A percentile compares a stretch with the other conserved stretches of the same genome.
Conservation (phyloP, 1,284 basidiomycete genomes). For the Rhodotorula sp. region DNA sequence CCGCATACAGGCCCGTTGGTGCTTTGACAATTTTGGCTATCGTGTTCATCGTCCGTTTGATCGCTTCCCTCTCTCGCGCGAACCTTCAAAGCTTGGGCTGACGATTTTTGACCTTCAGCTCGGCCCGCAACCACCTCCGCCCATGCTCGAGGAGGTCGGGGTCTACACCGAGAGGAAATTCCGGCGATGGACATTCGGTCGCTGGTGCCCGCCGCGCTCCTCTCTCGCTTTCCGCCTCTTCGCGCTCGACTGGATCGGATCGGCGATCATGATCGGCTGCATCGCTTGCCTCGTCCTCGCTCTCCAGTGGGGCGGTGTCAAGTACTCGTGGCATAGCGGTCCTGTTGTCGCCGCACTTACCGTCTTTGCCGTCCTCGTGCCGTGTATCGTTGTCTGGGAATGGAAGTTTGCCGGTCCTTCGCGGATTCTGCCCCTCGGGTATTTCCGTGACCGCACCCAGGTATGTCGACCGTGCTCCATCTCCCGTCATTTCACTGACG, state of each 20-base stretch:
- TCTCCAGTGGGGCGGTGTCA: conserved; percentile 43
- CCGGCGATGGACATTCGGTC: conserved; percentile 19
- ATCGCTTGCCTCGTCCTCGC: conserved; percentile 47
- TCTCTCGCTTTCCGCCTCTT: conserved; percentile 33
- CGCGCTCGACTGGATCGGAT: conserved; percentile 46
- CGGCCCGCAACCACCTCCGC: conserved; percentile 34
- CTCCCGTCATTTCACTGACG: too few species aligned
- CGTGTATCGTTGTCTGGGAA: conserved; percentile 51
- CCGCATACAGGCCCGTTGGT: conserved; percentile 32
- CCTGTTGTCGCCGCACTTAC: conserved; percentile 47
- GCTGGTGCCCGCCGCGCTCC: conserved; percentile 15
- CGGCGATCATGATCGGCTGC: conserved; percentile 41
- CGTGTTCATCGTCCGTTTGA: conserved; percentile 28
- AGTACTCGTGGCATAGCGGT: conserved; percentile 49
- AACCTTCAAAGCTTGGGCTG: too few species aligned
- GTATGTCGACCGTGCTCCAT: not conserved
- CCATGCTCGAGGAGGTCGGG: conserved; percentile 25
- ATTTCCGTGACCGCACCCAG: conserved; percentile 49
- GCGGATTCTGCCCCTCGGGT: conserved; percentile 51
- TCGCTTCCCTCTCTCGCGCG: not conserved
- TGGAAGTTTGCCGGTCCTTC: conserved; percentile 46
- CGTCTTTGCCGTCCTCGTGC: conserved; percentile 49
- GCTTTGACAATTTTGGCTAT: conserved; percentile 38
- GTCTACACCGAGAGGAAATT: conserved; percentile 36
- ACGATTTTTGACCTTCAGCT: conserved; percentile 6